phyloP scores from a whole-genome alignment of 768 basidiomycete species.

The Boletus sp. region DNA sequence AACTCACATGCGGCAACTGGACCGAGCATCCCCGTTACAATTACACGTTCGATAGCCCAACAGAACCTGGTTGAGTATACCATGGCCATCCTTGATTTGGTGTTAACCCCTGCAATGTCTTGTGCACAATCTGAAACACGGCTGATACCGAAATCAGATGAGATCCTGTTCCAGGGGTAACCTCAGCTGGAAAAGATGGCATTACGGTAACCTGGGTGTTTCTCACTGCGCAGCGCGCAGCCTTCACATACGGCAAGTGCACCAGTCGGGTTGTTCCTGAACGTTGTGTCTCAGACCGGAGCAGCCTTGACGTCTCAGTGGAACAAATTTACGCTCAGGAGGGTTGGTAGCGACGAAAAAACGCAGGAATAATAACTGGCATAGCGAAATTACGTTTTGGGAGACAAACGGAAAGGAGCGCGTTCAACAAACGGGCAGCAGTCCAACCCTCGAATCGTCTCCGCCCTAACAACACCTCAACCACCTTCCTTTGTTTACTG shows the following conservation, averaged over 20 bases:
- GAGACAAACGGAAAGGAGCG: background rate
- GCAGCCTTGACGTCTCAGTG: slow-evolving; percentile 12
- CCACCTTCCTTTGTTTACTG: slow-evolving; percentile 15
- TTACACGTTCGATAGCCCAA: background rate
- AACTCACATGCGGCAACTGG: background rate
- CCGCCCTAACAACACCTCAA: slow-evolving; percentile 23
- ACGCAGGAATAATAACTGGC: background rate
- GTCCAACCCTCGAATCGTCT: slow-evolving; percentile 6
- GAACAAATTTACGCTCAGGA: background rate
- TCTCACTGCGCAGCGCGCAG: slow-evolving; percentile 15
- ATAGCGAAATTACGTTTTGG: slow-evolving; percentile 12
- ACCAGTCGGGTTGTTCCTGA: background rate
- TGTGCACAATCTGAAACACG: background rate
- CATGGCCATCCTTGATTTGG: slow-evolving; percentile 10
- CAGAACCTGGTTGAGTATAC: background rate
- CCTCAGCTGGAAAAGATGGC: background rate
- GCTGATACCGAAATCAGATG: background rate
- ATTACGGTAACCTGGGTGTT: background rate
- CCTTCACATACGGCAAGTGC: slow-evolving; percentile 6
- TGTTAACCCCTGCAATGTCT: background rate
- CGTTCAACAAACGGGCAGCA: background rate
- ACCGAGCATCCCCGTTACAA: slow-evolving; percentile 9
- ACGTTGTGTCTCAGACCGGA: background rate
- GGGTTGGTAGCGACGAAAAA: background rate
- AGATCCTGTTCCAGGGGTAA: background rate